Percentiles rank a stretch among this genome's conserved stretches.
Evolutionary conservation across 768 basidiomycete genomes (phyloP).

Genomic region (Botryobasidium botryosum): DNA sequence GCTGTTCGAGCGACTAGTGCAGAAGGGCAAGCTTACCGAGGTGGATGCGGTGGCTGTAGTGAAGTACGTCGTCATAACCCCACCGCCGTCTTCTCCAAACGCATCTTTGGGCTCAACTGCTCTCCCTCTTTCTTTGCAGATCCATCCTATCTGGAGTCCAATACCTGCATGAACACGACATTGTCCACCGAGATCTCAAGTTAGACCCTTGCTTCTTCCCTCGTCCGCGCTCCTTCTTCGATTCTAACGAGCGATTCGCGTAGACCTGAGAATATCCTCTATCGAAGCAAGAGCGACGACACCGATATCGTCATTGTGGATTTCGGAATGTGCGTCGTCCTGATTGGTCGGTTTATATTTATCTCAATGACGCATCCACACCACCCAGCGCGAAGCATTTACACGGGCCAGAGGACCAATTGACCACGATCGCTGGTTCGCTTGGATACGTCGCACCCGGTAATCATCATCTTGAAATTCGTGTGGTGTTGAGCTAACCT

Average conservation of each 20-base stretch:
- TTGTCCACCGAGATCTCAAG: constrained; percentile 96
- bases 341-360: background rate
- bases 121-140: constrained; percentile 22
- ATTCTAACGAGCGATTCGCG: background rate
- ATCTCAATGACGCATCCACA: background rate
- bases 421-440: constrained; percentile 58
- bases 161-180: constrained; percentile 82
- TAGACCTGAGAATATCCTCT: constrained; percentile 93
- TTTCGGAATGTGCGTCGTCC: constrained; percentile 74
- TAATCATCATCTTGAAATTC: constrained; percentile 16
- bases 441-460: constrained; percentile 82
- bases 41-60: constrained; percentile 70
- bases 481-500: background rate
- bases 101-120: background rate
- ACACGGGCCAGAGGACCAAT: constrained; percentile 48
- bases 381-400: constrained; percentile 60
- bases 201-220: constrained; percentile 19
- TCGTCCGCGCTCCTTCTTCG: background rate
- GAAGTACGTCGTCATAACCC: constrained; percentile 23
- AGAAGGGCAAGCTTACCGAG: constrained; percentile 86
- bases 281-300: constrained; percentile 52
- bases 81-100: background rate
- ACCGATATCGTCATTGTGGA: constrained; percentile 92
- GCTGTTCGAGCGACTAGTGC: constrained; percentile 74
- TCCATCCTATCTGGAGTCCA: constrained; percentile 71